phyloP scores from a whole-genome alignment of 1,284 basidiomycete genomes.

The Rhodotorula sp. region DNA sequence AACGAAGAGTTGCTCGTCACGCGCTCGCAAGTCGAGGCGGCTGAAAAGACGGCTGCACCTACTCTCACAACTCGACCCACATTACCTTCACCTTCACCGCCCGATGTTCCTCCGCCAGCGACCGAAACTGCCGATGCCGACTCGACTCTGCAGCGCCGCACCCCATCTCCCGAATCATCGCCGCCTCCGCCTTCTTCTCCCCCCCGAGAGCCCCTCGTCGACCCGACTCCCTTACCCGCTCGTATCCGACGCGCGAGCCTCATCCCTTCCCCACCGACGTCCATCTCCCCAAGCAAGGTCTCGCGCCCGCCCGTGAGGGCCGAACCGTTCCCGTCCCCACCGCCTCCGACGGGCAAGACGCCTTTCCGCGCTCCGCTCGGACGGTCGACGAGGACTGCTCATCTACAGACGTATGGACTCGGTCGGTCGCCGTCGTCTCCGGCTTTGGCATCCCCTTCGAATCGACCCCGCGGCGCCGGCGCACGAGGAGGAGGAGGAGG shows the following conservation, averaged over 20 bases:
- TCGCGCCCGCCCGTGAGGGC: not conserved
- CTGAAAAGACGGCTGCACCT: not conserved
- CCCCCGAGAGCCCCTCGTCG: constrained; percentile 6
- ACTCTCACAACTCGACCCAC: no score
- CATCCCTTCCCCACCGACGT: constrained; percentile 1
- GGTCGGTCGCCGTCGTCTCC: constrained; percentile 9
- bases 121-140: not conserved
- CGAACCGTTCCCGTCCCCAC: not conserved
- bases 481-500: not conserved
- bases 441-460: not conserved
- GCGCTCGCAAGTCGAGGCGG: not conserved
- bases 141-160: not conserved
- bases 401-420: constrained; percentile 6
- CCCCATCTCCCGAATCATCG: constrained; percentile 4
- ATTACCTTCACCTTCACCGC: no score
- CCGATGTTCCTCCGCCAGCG: not conserved
- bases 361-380: constrained; percentile 9
- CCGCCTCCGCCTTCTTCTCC: constrained; percentile 2
- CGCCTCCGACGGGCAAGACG: not conserved
- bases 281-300: constrained; percentile 3
- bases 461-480: constrained; percentile 2
- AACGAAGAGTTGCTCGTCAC: constrained; percentile 34
- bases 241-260: not conserved
- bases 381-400: constrained; percentile 12
- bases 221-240: constrained; percentile 12